These are phyloP conservation scores for Rhexocercosporidium sp. DNA, from an alignment of 2,329 filamentous ascomycete genomes.

Conservation along the genomic window DNA sequence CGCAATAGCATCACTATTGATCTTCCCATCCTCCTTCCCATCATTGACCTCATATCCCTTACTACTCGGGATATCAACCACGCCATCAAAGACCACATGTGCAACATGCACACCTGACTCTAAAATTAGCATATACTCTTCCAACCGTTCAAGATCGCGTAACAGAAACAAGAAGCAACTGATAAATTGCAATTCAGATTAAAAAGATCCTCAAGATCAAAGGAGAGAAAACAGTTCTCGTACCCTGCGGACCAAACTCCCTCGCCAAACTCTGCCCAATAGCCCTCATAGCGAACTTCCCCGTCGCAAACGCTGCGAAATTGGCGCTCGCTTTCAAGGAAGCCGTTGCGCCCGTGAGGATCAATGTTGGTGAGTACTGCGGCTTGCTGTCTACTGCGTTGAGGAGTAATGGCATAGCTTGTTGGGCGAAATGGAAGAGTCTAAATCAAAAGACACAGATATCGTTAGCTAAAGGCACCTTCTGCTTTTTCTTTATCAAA, in stretches of 20 bases:
- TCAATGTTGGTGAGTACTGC: slow-evolving; percentile 70
- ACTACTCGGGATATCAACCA: slow-evolving; percentile 77
- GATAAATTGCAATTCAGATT: no score
- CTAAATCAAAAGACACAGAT: slow-evolving; percentile 40
- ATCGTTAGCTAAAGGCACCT: background rate
- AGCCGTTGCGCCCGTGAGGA: slow-evolving; percentile 86
- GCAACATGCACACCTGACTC: slow-evolving; percentile 67
- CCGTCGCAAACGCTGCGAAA: slow-evolving; percentile 73
- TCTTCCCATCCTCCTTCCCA: slow-evolving; percentile 60
- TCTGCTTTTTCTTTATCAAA: background rate
- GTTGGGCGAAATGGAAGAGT: slow-evolving; percentile 76
- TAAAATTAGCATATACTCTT: no score
- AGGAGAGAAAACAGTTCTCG: no score
- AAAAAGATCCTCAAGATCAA: no score
- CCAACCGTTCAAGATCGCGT: no score
- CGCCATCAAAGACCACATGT: slow-evolving; percentile 79
- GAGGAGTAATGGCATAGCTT: slow-evolving; percentile 70
- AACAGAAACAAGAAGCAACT: no score
- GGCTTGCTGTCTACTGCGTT: slow-evolving; percentile 55
- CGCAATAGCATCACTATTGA: slow-evolving; percentile 70
- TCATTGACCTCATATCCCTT: slow-evolving; percentile 54
- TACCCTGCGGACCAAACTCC: slow-evolving; percentile 79
- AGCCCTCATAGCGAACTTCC: slow-evolving; percentile 79
- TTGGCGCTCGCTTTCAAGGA: slow-evolving; percentile 72
- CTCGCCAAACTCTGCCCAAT: slow-evolving; percentile 76